Conservation (phyloP, 2,329 filamentous ascomycete species). For the Hypoxylon sp. region DNA sequence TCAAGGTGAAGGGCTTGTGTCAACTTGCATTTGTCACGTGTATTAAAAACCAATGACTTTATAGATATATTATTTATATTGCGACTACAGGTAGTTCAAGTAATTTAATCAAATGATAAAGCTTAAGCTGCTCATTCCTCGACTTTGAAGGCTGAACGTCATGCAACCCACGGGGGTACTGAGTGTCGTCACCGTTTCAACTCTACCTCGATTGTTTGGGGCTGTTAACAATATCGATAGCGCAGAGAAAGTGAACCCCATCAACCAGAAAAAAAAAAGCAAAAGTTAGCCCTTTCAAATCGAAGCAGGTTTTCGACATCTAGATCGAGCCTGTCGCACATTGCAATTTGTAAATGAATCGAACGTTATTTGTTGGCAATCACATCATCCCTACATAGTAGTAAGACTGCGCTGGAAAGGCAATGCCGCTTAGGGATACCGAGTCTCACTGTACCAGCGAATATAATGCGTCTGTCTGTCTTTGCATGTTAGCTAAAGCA, state of each 20-base stretch:
- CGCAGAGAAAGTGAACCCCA: background rate
- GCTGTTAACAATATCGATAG: background rate
- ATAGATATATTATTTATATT: background rate
- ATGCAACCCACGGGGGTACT: slow-evolving; percentile 2
- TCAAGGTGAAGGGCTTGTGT: background rate
- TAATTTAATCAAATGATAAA: background rate
- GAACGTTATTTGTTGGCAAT: slow-evolving; percentile 28
- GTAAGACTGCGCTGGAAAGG: slow-evolving; percentile 29
- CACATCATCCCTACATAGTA: slow-evolving; percentile 21
- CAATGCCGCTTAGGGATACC: slow-evolving; percentile 38
- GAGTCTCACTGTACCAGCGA: slow-evolving; percentile 32
- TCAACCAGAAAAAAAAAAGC: background rate
- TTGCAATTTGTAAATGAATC: slow-evolving; percentile 19
- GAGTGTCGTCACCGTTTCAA: slow-evolving; percentile 31
- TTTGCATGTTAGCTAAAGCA: slow-evolving; percentile 24
- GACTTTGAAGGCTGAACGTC: slow-evolving; percentile 6
- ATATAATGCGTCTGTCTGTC: slow-evolving; percentile 13
- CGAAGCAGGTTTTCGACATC: background rate
- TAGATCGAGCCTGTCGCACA: slow-evolving; percentile 10
- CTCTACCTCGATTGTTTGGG: slow-evolving; percentile 4
- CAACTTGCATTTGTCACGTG: slow-evolving; percentile 13
- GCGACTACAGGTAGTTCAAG: slow-evolving; percentile 3
- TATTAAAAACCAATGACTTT: slow-evolving; percentile 14
- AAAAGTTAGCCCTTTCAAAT: background rate
- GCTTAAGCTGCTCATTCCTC: background rate